Evolutionary conservation across 2,329 filamentous ascomycete genomes (phyloP), one percentile per base, ranked within the genome.

Genomic region (Hypoxylon sp.): DNA sequence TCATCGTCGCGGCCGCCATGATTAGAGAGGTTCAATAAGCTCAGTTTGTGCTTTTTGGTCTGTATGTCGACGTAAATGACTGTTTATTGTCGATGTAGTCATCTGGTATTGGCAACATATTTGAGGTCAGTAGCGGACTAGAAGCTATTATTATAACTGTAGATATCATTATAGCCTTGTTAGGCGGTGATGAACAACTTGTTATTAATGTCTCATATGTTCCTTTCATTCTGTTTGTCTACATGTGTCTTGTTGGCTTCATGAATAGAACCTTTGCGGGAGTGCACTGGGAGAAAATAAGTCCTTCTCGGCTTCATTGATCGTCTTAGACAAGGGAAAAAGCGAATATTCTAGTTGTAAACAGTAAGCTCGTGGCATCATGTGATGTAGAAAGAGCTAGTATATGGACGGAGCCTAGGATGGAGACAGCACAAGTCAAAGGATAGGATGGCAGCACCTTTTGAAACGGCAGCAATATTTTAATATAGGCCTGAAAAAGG

Each of bases 211-310:
- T 62, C 32, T 53, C n/a, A 29, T 21, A 13, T 11, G 4, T 13
- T 46, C 46, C 65, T 68, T 65, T 68, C 44, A 60, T 50, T 42
- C 47, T 32, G 50, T 50, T 57, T 70, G 58, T 56, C 13, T 60
- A 7, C 44, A 2, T 61, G 50, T 56, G 35, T 59, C 37, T 61
- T 2, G 44, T 31, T 53, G 48, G 42, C 15, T 6, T 54, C 54
- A 31, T 56, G 61, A 54, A 56, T 35, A 21, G 39, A 58, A 27
- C 7, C 19, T 29, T 50, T 69, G 47, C 19, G 60, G 29, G 19
- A 13, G 47, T 37, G 44, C 46, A 60, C 35, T n/a, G 51, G 35
- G 53, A 59, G 42, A 37, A 31, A 51, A 10, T 19, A 62, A 27
- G 19, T 32, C 24, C 48, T 37, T 27, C 42, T 31, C 13, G 37